These are phyloP conservation scores for Geotrichum cucujoidarum DNA, from an alignment of 1,139 yeast genomes.

Conservation along the genomic window DNA sequence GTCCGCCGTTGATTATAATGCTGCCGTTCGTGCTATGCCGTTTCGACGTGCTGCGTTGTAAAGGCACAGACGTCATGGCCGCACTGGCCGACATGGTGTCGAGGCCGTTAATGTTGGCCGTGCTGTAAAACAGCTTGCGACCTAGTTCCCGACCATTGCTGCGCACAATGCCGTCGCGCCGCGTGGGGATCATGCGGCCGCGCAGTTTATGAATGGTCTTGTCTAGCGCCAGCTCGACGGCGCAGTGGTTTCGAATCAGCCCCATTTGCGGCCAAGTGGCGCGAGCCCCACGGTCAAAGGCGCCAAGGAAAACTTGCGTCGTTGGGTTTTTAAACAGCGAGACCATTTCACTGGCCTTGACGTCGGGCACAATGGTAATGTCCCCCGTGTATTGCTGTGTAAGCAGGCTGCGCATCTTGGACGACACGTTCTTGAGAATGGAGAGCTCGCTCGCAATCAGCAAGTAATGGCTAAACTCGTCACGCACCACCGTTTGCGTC, in stretches of 20 bases:
- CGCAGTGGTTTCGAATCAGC: constrained; percentile 79
- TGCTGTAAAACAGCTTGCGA: constrained; percentile 12
- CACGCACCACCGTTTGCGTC: constrained; percentile 54
- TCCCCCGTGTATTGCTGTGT: constrained; percentile 91
- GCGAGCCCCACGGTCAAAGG: constrained; percentile 75
- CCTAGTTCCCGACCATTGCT: constrained; percentile 11
- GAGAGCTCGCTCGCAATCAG: constrained; percentile 73
- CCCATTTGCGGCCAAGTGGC: constrained; percentile 93
- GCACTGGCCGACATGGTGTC: background rate
- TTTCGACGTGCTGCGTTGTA: background rate
- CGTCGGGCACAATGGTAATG: constrained; percentile 81
- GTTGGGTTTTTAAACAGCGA: constrained; percentile 76
- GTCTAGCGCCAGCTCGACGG: constrained; percentile 83
- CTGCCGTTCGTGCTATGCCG: background rate
- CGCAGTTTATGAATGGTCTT: constrained; percentile 64
- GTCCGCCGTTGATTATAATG: background rate
- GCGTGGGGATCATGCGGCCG: constrained; percentile 53
- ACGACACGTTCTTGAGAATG: constrained; percentile 62
- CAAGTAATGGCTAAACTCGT: constrained; percentile 74
- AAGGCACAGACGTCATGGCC: background rate
- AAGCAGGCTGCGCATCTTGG: constrained; percentile 67
- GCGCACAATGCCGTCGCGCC: constrained; percentile 1
- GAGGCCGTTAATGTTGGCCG: constrained; percentile 15
- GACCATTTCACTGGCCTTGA: constrained; percentile 52
- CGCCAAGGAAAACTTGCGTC: constrained; percentile 62